Percentiles rank a stretch among this genome's conserved stretches.
These are phyloP conservation scores for Fusarium camptoceras DNA, from an alignment of 2,329 filamentous ascomycete species.

Conservation along the genomic window DNA sequence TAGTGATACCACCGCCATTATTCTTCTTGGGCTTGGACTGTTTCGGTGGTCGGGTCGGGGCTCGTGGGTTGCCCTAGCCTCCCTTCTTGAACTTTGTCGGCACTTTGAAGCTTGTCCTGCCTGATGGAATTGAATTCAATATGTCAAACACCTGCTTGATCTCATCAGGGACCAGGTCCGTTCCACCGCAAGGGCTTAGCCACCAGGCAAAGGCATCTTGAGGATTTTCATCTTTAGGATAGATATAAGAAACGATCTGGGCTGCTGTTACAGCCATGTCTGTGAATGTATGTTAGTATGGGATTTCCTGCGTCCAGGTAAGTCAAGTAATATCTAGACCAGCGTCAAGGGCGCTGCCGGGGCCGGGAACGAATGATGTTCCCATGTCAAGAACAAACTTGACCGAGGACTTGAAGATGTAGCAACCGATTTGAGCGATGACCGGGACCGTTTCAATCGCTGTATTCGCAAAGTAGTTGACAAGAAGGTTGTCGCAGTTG, in stretches of 20 bases:
- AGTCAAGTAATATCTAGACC: not conserved
- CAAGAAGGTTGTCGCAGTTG: not conserved
- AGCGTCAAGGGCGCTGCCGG: not conserved
- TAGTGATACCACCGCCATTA: not conserved
- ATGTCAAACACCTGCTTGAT: slow-evolving; percentile 9
- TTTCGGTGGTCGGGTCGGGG: not conserved
- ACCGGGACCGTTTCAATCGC: not conserved
- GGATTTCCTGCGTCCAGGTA: not conserved
- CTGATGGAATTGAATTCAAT: not conserved
- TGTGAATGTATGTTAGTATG: not conserved
- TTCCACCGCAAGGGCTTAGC: not conserved
- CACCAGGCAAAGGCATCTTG: not conserved
- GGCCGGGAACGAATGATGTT: not conserved
- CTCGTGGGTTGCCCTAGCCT: not conserved
- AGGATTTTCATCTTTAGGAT: not conserved
- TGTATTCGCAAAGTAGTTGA: not conserved
- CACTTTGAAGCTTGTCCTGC: not conserved
- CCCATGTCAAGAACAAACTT: not conserved
- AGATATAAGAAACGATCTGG: not conserved
- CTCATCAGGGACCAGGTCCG: not conserved
- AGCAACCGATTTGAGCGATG: not conserved
- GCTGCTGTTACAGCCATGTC: not conserved
- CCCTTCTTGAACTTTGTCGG: not conserved
- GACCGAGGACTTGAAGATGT: not conserved
- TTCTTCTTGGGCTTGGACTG: not conserved